Conservation (phyloP, 352 stramenopile species). For the Blastocystis sp. region DNA sequence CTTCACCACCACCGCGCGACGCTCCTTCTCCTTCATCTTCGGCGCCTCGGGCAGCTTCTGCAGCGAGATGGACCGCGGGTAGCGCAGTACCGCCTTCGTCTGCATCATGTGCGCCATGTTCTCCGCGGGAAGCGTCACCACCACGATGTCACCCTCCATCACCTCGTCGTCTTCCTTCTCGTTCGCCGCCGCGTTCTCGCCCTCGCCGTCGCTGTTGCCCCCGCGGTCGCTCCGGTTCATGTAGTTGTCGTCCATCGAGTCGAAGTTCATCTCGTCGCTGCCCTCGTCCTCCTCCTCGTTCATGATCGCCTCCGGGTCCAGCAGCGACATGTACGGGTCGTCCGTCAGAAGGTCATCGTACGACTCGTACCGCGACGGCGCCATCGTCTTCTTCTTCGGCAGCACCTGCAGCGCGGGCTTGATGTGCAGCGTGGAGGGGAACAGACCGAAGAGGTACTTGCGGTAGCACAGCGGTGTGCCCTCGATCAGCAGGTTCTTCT, state of each 20-base stretch:
- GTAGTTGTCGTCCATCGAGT: constrained; percentile 13
- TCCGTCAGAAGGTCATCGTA: constrained; percentile 37
- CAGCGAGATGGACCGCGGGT: constrained; percentile 29
- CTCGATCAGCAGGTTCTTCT: constrained; percentile 70
- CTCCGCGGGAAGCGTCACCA: neutral
- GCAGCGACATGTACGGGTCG: constrained; percentile 42
- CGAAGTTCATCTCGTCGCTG: constrained; percentile 1
- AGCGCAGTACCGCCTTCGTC: constrained; percentile 24
- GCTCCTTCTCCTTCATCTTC: constrained; percentile 62
- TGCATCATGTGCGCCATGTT: neutral
- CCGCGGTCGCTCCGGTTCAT: neutral
- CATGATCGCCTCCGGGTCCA: neutral
- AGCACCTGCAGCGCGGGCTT: constrained; percentile 32
- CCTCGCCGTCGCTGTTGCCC: neutral
- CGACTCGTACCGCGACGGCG: neutral
- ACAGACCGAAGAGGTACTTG: constrained; percentile 71
- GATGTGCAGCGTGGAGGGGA: constrained; percentile 61
- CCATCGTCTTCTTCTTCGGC: constrained; percentile 34
- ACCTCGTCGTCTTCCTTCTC: constrained; percentile 64
- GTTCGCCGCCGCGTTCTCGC: neutral
- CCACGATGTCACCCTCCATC: constrained; percentile 61
- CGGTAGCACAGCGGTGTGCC: constrained; percentile 62
- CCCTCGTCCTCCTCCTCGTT: constrained; percentile 41
- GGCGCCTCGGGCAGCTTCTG: constrained; percentile 8
- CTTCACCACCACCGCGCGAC: constrained; percentile 61